Conservation (phyloP, 805 yeast genomes). For the Zygosaccharomyces siamensis region DNA sequence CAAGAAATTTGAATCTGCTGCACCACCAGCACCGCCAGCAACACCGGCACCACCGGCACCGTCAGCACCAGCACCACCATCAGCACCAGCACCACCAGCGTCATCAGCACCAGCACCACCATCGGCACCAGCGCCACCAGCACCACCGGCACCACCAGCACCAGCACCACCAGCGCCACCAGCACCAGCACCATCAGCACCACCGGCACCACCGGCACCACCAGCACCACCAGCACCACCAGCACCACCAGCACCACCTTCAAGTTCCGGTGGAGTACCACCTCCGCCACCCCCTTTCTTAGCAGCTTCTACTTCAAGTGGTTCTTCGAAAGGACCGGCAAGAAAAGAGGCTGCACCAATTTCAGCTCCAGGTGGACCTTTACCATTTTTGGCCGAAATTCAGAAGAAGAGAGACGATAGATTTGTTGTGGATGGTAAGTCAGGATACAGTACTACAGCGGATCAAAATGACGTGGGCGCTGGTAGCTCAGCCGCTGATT, state of each 20-base stretch:
- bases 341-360: constrained; percentile 5
- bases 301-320: constrained; percentile 26
- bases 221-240: constrained; percentile 24
- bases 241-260: constrained; percentile 18
- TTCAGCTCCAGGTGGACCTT: constrained; percentile 35
- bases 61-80: constrained; percentile 8
- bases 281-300: constrained; percentile 25
- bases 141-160: constrained; percentile 20
- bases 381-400: constrained; percentile 49
- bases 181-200: constrained; percentile 14
- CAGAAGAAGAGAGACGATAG: constrained; percentile 46
- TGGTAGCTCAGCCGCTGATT: constrained; percentile 18
- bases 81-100: constrained; percentile 30
- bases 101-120: constrained; percentile 27
- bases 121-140: constrained; percentile 12
- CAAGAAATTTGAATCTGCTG: constrained; percentile 12
- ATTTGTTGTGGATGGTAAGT: constrained; percentile 40
- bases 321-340: constrained; percentile 16
- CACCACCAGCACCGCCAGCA: constrained; percentile 22
- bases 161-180: constrained; percentile 15
- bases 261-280: constrained; percentile 3
- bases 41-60: constrained; percentile 15
- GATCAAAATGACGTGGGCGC: constrained; percentile 23
- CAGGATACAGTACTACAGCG: constrained; percentile 25
- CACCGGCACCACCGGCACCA: constrained; percentile 17